phyloP scores from a whole-genome alignment of 108 stramenopile genomes.

The Conticribra guillardii region DNA sequence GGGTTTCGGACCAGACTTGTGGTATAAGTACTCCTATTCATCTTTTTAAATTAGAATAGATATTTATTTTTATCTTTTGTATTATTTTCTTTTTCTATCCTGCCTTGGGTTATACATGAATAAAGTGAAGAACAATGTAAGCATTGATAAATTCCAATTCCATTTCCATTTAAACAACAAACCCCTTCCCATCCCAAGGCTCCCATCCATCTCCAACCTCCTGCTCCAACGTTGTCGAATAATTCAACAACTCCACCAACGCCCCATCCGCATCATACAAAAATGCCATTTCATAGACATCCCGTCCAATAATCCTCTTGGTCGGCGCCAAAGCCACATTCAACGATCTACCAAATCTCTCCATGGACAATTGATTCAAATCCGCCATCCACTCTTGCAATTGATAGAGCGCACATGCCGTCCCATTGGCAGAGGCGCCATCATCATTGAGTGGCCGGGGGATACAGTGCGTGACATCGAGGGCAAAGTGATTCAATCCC shows the following conservation, averaged over 20 bases:
- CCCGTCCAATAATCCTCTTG: slow-evolving; percentile 73
- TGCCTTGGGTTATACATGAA: too few species aligned
- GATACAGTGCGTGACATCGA: slow-evolving; percentile 69
- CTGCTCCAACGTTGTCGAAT: slow-evolving; percentile 56
- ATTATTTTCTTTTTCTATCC: too few species aligned
- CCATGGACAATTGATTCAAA: slow-evolving; percentile 64
- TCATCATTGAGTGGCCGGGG: slow-evolving; percentile 13
- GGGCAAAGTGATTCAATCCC: slow-evolving; percentile 81
- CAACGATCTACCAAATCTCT: slow-evolving; percentile 68
- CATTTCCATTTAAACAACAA: slow-evolving; percentile 5
- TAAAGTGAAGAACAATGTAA: not conserved
- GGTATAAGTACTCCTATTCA: too few species aligned
- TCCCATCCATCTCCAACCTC: slow-evolving; percentile 45
- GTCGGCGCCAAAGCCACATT: slow-evolving; percentile 69
- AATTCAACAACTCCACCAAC: slow-evolving; percentile 78
- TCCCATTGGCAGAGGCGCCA: not conserved
- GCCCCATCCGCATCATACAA: slow-evolving; percentile 87
- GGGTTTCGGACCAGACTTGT: too few species aligned
- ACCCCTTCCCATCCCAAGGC: slow-evolving; percentile 52
- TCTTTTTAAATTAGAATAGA: too few species aligned
- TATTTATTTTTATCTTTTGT: too few species aligned
- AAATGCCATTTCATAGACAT: slow-evolving; percentile 84
- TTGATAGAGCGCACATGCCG: slow-evolving; percentile 35
- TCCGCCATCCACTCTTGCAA: slow-evolving; percentile 63
- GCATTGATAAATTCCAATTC: not conserved